These are phyloP conservation scores for Cystobasidium onofrii DNA, from an alignment of 768 basidiomycete species.

Conservation along the genomic window DNA sequence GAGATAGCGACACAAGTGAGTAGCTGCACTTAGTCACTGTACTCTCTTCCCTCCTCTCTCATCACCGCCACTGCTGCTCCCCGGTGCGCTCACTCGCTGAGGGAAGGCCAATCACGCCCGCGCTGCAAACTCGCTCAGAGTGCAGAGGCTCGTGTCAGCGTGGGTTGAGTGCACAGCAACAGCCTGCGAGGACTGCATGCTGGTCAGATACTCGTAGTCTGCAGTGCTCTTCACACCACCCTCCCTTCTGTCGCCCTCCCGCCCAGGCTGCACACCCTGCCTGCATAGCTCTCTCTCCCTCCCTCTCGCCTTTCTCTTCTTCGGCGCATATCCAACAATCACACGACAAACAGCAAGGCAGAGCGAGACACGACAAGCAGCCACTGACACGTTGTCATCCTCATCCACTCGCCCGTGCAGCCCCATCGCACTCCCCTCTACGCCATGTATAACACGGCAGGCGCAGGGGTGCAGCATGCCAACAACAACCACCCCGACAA, in stretches of 20 bases:
- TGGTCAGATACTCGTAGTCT: no score
- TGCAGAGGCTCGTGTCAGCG: neutral
- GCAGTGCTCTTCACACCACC: no score
- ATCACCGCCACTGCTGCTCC: neutral
- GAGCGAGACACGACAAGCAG: neutral
- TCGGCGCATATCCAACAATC: neutral
- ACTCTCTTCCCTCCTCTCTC: no score
- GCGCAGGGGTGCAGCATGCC: neutral
- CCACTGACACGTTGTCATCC: neutral
- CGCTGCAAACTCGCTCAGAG: neutral
- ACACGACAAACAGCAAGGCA: no score
- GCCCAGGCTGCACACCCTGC: no score
- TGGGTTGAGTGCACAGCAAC: no score
- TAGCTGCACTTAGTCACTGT: neutral
- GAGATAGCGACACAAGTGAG: neutral
- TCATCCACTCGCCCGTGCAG: neutral
- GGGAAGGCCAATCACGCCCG: constrained; percentile 13
- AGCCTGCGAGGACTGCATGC: no score
- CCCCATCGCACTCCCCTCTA: neutral
- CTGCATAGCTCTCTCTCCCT: no score
- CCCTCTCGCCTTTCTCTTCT: no score
- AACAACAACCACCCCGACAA: neutral
- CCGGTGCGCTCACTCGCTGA: neutral
- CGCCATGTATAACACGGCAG: neutral
- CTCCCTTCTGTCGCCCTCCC: no score